A percentile compares a stretch with the other conserved stretches of the same genome.
Conservation (phyloP, 208 protist species). For the Trypanosoma rangeli region DNA sequence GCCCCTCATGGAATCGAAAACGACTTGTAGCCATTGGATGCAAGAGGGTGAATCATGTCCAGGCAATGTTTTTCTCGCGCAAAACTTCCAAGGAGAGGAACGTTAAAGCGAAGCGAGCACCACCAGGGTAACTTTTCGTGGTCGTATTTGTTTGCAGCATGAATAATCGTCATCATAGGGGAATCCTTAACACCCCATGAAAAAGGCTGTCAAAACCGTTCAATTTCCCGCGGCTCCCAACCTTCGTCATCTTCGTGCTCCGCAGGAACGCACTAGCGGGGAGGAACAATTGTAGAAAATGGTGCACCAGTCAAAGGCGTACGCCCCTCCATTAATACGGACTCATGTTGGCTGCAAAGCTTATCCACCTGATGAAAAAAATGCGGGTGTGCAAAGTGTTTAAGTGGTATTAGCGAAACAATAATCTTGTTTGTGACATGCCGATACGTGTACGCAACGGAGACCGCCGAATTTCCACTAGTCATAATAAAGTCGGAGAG, state of each 20-base stretch:
- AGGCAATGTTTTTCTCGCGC: slow-evolving; percentile 79
- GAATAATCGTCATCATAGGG: slow-evolving; percentile 72
- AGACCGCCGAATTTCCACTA: slow-evolving; percentile 28
- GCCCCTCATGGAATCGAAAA: slow-evolving; percentile 88
- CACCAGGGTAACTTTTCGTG: slow-evolving; percentile 83
- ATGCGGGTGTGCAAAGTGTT: slow-evolving; percentile 77
- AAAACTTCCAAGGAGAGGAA: slow-evolving; percentile 66
- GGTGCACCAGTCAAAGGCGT: slow-evolving; percentile 58
- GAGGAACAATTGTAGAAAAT: slow-evolving; percentile 73
- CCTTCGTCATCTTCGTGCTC: slow-evolving; percentile 81
- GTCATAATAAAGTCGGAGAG: slow-evolving; percentile 54
- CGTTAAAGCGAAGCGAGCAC: slow-evolving; percentile 78
- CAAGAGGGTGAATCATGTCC: slow-evolving; percentile 66
- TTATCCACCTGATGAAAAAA: slow-evolving; percentile 84
- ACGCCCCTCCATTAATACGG: slow-evolving; percentile 86
- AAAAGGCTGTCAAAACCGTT: slow-evolving; percentile 82
- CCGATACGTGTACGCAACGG: slow-evolving; percentile 72
- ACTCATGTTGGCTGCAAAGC: slow-evolving; percentile 79
- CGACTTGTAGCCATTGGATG: slow-evolving; percentile 61
- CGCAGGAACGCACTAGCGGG: slow-evolving; percentile 34
- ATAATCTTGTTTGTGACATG: slow-evolving; percentile 40
- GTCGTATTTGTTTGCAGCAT: slow-evolving; percentile 88
- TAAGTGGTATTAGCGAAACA: slow-evolving; percentile 77
- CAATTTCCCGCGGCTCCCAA: slow-evolving; percentile 78
- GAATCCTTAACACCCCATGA: slow-evolving; percentile 86